These are phyloP conservation scores for Atalantia buxifolia DNA, from an alignment of 345 rosid species.

Conservation along the genomic window DNA sequence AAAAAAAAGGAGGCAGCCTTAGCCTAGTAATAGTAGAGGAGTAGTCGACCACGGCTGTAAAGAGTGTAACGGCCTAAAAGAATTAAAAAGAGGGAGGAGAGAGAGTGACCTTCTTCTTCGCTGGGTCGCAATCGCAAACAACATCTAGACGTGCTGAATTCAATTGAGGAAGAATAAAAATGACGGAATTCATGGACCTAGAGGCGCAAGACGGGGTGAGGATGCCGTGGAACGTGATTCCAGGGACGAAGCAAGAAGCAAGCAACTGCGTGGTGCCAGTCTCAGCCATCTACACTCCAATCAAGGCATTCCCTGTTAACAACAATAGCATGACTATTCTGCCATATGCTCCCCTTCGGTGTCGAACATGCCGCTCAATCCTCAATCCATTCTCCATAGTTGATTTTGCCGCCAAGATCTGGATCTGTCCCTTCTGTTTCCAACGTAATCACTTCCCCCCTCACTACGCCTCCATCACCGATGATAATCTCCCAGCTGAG, in stretches of 20 bases:
- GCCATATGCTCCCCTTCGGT: constrained; percentile 86
- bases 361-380: constrained; percentile 84
- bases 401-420: constrained; percentile 74
- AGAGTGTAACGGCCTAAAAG: background rate
- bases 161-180: constrained; percentile 2
- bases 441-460: constrained; percentile 84
- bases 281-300: constrained; percentile 78
- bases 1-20: too few relatives aligned
- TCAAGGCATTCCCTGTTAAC: constrained; percentile 47
- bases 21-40: too few relatives aligned
- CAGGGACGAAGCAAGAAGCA: constrained; percentile 67
- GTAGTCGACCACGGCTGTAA: background rate
- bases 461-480: constrained; percentile 69
- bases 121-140: background rate
- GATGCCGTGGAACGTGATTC: constrained; percentile 90
- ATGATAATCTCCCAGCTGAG: constrained; percentile 86
- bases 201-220: constrained; percentile 76
- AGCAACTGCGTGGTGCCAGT: constrained; percentile 73
- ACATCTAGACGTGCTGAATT: background rate
- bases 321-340: constrained; percentile 44
- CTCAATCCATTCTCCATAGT: constrained; percentile 79
- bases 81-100: background rate
- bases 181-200: constrained; percentile 68
- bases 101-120: background rate
- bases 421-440: constrained; percentile 96